These are phyloP conservation scores for Pachyrhizus erosus DNA, from an alignment of 306 rosid genomes.

Conservation along the genomic window DNA sequence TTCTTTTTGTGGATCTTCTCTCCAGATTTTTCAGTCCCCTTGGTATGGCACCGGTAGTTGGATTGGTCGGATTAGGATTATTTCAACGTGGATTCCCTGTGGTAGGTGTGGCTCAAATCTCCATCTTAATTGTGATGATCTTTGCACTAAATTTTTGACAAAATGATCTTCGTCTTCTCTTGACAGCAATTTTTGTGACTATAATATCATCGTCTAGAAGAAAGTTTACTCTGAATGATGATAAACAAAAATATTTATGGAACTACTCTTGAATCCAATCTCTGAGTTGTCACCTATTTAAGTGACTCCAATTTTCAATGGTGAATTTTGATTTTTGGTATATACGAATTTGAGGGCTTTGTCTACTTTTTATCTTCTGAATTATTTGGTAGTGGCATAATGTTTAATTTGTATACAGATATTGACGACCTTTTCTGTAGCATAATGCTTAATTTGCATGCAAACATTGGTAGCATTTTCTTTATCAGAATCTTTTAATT, in stretches of 20 bases:
- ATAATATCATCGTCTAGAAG: background rate
- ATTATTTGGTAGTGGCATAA: background rate
- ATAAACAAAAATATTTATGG: background rate
- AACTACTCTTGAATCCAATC: conserved; percentile 2
- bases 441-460: background rate
- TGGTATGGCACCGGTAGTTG: conserved; percentile 98
- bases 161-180: conserved; percentile 20
- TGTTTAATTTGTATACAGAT: background rate
- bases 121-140: conserved; percentile 13
- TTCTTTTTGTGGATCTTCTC: conserved; percentile 36
- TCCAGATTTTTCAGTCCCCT: conserved; percentile 97
- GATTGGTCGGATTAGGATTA: conserved; percentile 92
- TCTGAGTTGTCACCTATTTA: conserved; percentile 1
- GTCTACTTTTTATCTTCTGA: conserved; percentile 23
- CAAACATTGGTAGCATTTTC: background rate
- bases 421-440: background rate
- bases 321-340: background rate
- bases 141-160: background rate
- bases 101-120: conserved; percentile 56
- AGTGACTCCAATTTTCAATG: background rate
- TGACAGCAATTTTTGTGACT: conserved; percentile 10
- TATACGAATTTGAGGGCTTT: background rate
- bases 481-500: conserved; percentile 26
- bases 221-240: conserved; percentile 11
- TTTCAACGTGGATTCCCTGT: conserved; percentile 87